Percentiles rank a stretch among this genome's conserved stretches.
phyloP scores from a whole-genome alignment of 768 basidiomycete genomes.

The Serendipita sp. region DNA sequence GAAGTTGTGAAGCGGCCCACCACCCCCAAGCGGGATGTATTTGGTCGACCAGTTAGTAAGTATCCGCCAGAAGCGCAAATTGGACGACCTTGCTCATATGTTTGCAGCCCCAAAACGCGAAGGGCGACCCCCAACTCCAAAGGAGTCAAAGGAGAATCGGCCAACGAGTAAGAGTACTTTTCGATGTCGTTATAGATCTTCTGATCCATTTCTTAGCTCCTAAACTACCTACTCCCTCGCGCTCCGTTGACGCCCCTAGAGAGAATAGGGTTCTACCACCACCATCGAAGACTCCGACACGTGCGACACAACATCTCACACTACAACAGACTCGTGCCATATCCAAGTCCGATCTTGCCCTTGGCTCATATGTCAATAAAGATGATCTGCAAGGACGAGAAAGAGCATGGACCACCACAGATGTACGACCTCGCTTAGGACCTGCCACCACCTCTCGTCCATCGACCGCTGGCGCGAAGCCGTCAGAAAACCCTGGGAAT shows the following conservation, averaged over 20 bases:
- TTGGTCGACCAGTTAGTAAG: constrained; percentile 6
- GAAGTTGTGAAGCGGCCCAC: background rate
- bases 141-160: constrained; percentile 5
- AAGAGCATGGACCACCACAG: constrained; percentile 4
- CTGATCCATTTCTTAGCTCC: background rate
- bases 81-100: background rate
- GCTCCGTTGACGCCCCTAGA: background rate
- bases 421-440: background rate
- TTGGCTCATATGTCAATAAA: background rate
- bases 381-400: constrained; percentile 1
- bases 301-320: background rate
- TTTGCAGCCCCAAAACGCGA: background rate
- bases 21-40: background rate
- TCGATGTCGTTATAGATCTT: background rate
- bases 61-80: background rate
- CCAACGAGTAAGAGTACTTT: background rate
- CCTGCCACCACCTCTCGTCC: background rate
- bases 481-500: background rate
- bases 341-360: background rate
- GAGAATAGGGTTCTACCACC: constrained; percentile 1
- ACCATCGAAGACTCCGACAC: background rate
- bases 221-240: background rate
- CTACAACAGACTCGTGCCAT: constrained; percentile 2
- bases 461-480: background rate
- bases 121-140: constrained; percentile 1